These are phyloP conservation scores for Jamesozyma lodderae DNA, from an alignment of 805 yeast genomes.

Conservation along the genomic window DNA sequence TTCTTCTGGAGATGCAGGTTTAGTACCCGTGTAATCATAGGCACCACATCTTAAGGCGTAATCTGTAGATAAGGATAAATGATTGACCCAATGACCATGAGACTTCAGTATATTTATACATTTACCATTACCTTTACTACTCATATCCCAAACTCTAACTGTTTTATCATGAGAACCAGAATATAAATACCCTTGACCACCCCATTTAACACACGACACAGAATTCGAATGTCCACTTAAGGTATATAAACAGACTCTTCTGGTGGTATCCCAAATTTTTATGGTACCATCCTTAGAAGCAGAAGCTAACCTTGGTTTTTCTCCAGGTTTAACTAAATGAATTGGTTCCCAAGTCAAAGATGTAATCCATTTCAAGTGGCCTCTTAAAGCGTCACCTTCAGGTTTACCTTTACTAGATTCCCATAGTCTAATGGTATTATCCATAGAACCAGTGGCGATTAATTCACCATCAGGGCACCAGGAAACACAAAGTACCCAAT, in stretches of 20 bases:
- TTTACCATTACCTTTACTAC: slow-evolving; percentile 68
- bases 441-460: slow-evolving; percentile 96
- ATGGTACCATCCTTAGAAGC: slow-evolving; percentile 89
- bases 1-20: slow-evolving; percentile 37
- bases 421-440: slow-evolving; percentile 82
- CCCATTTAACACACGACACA: slow-evolving; percentile 96
- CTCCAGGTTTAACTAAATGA: slow-evolving; percentile 63
- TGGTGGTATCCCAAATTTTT: slow-evolving; percentile 77
- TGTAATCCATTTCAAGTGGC: slow-evolving; percentile 86
- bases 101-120: slow-evolving; percentile 71
- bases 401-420: slow-evolving; percentile 65
- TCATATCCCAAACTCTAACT: slow-evolving; percentile 79
- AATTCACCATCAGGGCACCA: slow-evolving; percentile 89
- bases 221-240: slow-evolving; percentile 82
- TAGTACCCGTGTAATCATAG: slow-evolving; percentile 58
- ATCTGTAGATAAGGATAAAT: slow-evolving; percentile 84
- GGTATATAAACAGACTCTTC: slow-evolving; percentile 57
- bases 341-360: slow-evolving; percentile 91
- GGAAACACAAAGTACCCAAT: slow-evolving; percentile 88
- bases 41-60: slow-evolving; percentile 82
- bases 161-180: slow-evolving; percentile 93
- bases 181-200: slow-evolving; percentile 77
- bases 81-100: slow-evolving; percentile 98
- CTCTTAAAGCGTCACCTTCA: slow-evolving; percentile 62
- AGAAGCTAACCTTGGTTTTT: slow-evolving; percentile 63